Percentiles rank a stretch among this genome's conserved stretches.
Evolutionary conservation across 2,329 filamentous ascomycete species (phyloP).

Genomic region (Leptographium galeiforme): DNA sequence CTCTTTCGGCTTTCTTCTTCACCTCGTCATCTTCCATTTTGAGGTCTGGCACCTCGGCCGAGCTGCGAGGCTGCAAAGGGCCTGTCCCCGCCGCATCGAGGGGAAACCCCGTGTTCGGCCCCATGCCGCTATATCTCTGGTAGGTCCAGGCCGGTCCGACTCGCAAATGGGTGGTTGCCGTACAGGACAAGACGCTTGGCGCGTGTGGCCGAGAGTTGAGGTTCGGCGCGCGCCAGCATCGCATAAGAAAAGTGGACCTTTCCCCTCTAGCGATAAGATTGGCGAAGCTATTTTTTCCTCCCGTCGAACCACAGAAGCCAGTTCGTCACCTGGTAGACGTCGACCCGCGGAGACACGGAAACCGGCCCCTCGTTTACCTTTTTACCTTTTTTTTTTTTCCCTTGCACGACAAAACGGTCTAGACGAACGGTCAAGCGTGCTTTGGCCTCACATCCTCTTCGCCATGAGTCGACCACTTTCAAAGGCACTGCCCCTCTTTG

Average conservation of each 20-base stretch:
- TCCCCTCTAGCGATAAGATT: neutral
- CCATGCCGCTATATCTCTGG: neutral
- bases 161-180: neutral
- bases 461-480: slow-evolving; percentile 7
- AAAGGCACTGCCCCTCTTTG: slow-evolving; percentile 6
- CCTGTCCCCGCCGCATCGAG: neutral
- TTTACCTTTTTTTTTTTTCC: too few relatives aligned
- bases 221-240: neutral
- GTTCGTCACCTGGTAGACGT: too few relatives aligned
- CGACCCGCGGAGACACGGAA: too few relatives aligned
- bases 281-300: neutral
- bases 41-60: neutral
- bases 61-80: neutral
- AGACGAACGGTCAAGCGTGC: neutral
- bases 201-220: neutral
- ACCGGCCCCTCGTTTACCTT: too few relatives aligned
- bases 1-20: neutral
- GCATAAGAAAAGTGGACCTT: neutral
- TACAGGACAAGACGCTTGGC: neutral
- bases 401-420: too few relatives aligned
- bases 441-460: too few relatives aligned
- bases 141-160: too few relatives aligned
- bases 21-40: slow-evolving; percentile 3
- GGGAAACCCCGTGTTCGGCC: neutral
- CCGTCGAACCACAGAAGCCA: neutral